phyloP scores from a whole-genome alignment of 176 grass and related monocot species.

The Alloteropsis semialata region DNA sequence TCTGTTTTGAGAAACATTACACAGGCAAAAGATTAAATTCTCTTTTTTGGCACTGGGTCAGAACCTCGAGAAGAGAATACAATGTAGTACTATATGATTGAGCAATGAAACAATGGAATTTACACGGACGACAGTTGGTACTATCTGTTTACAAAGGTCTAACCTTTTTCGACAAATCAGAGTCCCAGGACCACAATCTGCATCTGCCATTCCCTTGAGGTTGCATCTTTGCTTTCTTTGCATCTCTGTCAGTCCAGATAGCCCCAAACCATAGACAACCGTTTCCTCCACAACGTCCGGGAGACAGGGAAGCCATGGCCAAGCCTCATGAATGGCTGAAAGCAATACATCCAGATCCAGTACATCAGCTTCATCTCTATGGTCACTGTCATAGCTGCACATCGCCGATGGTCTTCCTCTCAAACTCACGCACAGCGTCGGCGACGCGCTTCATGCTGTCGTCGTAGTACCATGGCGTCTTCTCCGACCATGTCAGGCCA shows the following conservation, averaged over 20 bases:
- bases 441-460: slow-evolving; percentile 56
- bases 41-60: not conserved
- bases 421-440: slow-evolving; percentile 19
- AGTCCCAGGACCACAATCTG: not conserved
- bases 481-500: slow-evolving; percentile 69
- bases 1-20: not conserved
- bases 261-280: slow-evolving; percentile 5
- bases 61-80: not conserved
- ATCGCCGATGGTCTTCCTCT: slow-evolving; percentile 39
- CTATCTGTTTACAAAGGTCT: slow-evolving; percentile 25
- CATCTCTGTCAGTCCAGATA: slow-evolving; percentile 25
- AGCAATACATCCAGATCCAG: not conserved
- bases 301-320: not conserved
- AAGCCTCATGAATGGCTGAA: slow-evolving; percentile 12
- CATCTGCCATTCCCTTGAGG: not conserved
- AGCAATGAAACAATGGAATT: slow-evolving; percentile 40
- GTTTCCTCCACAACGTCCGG: not conserved
- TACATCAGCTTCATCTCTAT: not conserved
- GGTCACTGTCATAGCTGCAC: not conserved
- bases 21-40: not conserved
- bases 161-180: slow-evolving; percentile 32
- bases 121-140: slow-evolving; percentile 21
- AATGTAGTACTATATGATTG: not conserved
- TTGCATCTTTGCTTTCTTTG: slow-evolving; percentile 24
- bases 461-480: slow-evolving; percentile 78